phyloP scores from a whole-genome alignment of 805 yeast species.

The Hemisphaericaspora nanyangensis region DNA sequence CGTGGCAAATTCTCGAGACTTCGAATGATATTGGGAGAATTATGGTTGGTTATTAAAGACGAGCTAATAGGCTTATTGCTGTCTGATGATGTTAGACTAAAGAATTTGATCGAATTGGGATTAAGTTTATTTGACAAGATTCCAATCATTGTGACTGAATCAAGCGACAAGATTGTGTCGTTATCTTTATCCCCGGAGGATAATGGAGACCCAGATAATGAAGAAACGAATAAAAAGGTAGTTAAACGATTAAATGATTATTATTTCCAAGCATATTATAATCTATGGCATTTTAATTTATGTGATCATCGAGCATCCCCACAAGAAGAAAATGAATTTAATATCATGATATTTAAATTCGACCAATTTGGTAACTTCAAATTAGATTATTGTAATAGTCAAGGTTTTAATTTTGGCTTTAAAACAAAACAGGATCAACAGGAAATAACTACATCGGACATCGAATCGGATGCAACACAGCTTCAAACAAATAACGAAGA shows the following conservation, averaged over 20 bases:
- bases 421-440: constrained; percentile 22
- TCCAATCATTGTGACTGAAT: constrained; percentile 42
- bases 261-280: constrained; percentile 61
- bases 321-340: constrained; percentile 15
- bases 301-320: constrained; percentile 46
- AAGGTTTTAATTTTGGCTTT: constrained; percentile 62
- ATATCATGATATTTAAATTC: constrained; percentile 47
- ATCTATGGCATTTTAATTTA: constrained; percentile 74
- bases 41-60: constrained; percentile 59
- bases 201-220: constrained; percentile 11
- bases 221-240: constrained; percentile 35
- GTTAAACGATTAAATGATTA: constrained; percentile 52
- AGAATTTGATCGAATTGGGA: constrained; percentile 50
- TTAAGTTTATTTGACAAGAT: constrained; percentile 60
- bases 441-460: constrained; percentile 2
- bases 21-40: constrained; percentile 55
- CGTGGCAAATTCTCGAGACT: constrained; percentile 59
- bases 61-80: constrained; percentile 41
- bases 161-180: constrained; percentile 41
- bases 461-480: too few relatives aligned
- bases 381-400: constrained; percentile 46
- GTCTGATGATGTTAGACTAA: constrained; percentile 20
- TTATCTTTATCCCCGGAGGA: constrained; percentile 21
- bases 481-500: constrained; percentile 1
- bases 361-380: constrained; percentile 43